A percentile compares a stretch with the other conserved stretches of the same genome.
These are phyloP conservation scores for Solanum dulcamara DNA, from an alignment of 257 asterid genomes.

Conservation along the genomic window DNA sequence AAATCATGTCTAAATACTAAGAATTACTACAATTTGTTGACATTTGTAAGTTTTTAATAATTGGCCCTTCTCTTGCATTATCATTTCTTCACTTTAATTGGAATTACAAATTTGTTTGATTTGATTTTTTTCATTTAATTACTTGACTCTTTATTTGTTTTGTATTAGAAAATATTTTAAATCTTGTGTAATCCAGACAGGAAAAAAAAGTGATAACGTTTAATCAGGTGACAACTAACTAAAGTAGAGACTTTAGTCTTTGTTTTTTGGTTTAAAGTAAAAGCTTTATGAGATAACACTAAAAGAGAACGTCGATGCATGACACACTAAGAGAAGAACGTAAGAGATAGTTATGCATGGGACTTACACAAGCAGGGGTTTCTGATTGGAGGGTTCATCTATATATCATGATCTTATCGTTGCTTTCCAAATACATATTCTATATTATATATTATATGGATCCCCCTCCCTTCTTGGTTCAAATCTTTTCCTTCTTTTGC, in stretches of 20 bases:
- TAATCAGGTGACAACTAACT: background rate
- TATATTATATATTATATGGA: too few species aligned
- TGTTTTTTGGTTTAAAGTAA: background rate
- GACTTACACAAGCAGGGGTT: background rate
- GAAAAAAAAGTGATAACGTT: background rate
- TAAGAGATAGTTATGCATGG: conserved; percentile 18
- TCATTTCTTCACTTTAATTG: background rate
- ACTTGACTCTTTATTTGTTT: background rate
- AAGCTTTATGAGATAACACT: background rate
- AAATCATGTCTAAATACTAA: background rate
- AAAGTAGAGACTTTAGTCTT: background rate
- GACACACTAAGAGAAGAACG: conserved; percentile 10
- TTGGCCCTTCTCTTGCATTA: background rate
- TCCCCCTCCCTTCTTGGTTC: too few species aligned
- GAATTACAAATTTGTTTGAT: background rate
- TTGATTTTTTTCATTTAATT: background rate
- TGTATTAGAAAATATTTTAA: background rate
- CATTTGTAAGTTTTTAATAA: background rate
- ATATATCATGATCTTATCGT: conserved; percentile 34
- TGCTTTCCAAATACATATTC: conserved; percentile 1
- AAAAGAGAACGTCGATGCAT: conserved; percentile 23
- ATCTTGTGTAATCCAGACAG: background rate
- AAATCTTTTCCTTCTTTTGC: conserved; percentile 13
- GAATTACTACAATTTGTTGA: background rate
- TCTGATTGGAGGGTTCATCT: conserved; percentile 12